Evolutionary conservation across 495 filamentous ascomycete genomes (phyloP).

Genomic region (Xylaria intraflava): DNA sequence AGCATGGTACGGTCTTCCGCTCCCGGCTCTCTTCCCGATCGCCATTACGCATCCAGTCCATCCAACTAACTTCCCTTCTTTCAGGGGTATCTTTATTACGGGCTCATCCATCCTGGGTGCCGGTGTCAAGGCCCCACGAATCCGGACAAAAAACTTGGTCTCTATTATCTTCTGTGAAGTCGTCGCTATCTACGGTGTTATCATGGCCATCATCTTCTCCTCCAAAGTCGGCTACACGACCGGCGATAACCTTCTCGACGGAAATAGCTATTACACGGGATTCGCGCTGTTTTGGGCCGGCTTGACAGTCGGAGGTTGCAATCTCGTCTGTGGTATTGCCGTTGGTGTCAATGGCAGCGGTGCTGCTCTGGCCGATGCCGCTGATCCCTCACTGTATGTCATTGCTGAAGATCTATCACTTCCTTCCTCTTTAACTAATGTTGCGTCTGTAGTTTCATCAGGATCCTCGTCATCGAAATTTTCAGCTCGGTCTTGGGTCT

Average conservation of each 20-base stretch:
- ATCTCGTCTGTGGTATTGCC: constrained; percentile 90
- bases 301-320: constrained; percentile 88
- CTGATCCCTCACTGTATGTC: constrained; percentile 80
- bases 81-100: constrained; percentile 97
- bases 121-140: constrained; percentile 90
- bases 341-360: constrained; percentile 98
- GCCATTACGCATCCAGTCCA: constrained; percentile 1
- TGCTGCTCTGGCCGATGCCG: constrained; percentile 92
- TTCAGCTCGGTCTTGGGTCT: constrained; percentile 97
- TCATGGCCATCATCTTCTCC: constrained; percentile 98
- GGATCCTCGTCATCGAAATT: constrained; percentile 98
- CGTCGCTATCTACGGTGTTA: constrained; percentile 99
- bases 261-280: constrained; percentile 85
- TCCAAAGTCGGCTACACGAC: constrained; percentile 70
- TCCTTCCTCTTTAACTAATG: constrained; percentile 17
- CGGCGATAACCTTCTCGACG: constrained; percentile 54
- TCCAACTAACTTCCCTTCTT: neutral
- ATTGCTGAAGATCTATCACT: neutral
- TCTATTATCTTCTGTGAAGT: constrained; percentile 99
- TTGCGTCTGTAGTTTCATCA: constrained; percentile 71
- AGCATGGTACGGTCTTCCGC: constrained; percentile 66
- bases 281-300: constrained; percentile 96
- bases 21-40: neutral
- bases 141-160: constrained; percentile 98
- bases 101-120: constrained; percentile 97